Evolutionary conservation across 805 yeast species (phyloP), one percentile per base, ranked within the genome.

Genomic region (Candida quercuum): DNA sequence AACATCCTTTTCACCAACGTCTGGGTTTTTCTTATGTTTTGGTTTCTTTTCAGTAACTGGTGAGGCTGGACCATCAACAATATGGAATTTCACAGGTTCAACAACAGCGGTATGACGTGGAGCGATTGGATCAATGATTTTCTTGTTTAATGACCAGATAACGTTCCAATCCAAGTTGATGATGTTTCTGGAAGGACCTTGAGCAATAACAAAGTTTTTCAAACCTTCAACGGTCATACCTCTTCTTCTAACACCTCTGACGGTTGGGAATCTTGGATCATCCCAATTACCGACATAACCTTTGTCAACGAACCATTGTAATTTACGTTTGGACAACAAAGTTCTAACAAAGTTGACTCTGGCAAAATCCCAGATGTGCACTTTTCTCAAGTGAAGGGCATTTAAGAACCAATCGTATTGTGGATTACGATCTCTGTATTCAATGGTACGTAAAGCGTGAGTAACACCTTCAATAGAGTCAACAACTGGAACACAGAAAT

Each of bases 161-260:
- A 87, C 75, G 48, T 84, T 84, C 99, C 99, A 93, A 63, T 93
- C 99, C 60, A 93, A 72, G 72, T 94, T 93, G 60, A 93, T 82
- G 56, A 93, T 88, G 71, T 93, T 93, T 69, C 83, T 87, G 33
- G 98, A 91, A 28, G 99, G 99, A 56, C 99, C 99, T 71, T 93
- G 98, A 35, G 95, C 76, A 45, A 93, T 72, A 49, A 93, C 85
- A 56, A 93, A 93, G 73, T 86, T 85, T 66, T 91, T 79, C 63
- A 93, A 78, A 49, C 98, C 99, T 70, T 93, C 97, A 46, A 93
- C 94, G 28, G 96, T 80, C 99, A 93, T 93, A 71, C 99, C 99
- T 72, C 99, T 85, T 74, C 99, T 82, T 72, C 97, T 86, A 37
- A 91, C 96, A 71, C 99, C 99, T 66, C 98, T 82, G 28, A 93